Base-by-base conservation (phyloP, 208 protist species). In the Angomonas ambiguus region DNA sequence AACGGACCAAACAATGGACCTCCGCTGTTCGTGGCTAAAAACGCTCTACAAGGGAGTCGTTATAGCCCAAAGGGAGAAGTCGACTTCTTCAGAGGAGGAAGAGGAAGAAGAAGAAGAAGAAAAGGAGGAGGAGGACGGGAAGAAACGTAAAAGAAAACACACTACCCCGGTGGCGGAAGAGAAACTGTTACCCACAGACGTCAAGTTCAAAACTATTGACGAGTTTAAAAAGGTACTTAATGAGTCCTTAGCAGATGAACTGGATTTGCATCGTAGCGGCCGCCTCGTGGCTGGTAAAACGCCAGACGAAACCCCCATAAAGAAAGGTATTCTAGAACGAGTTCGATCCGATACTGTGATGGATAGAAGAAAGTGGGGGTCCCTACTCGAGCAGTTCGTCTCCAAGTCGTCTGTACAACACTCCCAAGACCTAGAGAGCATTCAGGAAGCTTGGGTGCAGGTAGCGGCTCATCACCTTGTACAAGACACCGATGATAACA, bases 1-100 rank as follows among this genome's bases (percentile, higher is more conserved):
- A n/a, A 76, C 61, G 22, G 87, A 93, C 67, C 57, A 73, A 0
- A 64, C 87, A 49, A 38, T 48, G 2, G 87, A 90, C 49, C 72
- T 93, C 5, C 79, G 83, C n/a, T 32, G 22, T 1, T 35, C 65
- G 24, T 90, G 83, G 82, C 32, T 90, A 38, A 62, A 69, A 8
- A 75, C 68, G 24, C 38, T 93, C 45, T 82, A 53, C 20, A 53
- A 53, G 24, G 45, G 45, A 3, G 16, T n/a, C 45, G 45, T 53
- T 24, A 8, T 53, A 8, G 45, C 45, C 45, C 45, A 53, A 24
- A 8, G 45, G 3, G 45, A 53, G 16, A 8, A 53, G 45, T 13
- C 45, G 18, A 22, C 45, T 3, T 53, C 45, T 5, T 53, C 45
- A 3, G 45, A 53, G 45, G 45, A 53, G 45, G 45, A 53, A 3